Evolutionary conservation across 75 land plant species (phyloP).

Genomic region (Sequoia sempervirens): DNA sequence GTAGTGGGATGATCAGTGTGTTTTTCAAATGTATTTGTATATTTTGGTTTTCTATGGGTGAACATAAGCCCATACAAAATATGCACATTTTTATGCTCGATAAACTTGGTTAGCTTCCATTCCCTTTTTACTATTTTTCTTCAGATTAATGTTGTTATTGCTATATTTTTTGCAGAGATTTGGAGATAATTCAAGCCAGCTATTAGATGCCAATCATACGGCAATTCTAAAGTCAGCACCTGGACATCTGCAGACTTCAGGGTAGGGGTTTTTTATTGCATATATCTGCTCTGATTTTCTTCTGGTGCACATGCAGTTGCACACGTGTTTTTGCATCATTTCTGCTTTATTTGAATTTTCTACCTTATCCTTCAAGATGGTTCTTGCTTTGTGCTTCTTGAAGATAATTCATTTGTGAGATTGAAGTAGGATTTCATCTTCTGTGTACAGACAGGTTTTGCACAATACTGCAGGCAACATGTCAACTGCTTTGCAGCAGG

Average conservation of each 20-base stretch:
- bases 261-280: slow-evolving; percentile 13
- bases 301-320: neutral
- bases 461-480: slow-evolving; percentile 30
- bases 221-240: slow-evolving; percentile 45
- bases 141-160: neutral
- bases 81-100: slow-evolving; percentile 7
- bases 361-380: neutral
- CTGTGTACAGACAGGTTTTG: slow-evolving; percentile 30
- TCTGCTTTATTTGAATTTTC: neutral
- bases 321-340: neutral
- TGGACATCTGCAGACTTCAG: slow-evolving; percentile 32
- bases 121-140: neutral
- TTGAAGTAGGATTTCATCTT: neutral
- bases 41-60: slow-evolving; percentile 3
- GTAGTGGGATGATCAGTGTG: slow-evolving; percentile 18
- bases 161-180: slow-evolving; percentile 49
- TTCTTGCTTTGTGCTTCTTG: neutral
- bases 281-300: neutral
- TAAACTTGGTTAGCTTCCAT: neutral
- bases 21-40: neutral
- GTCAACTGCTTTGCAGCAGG: slow-evolving; percentile 44
- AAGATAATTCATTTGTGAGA: neutral
- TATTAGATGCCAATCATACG: slow-evolving; percentile 49
- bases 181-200: slow-evolving; percentile 52
- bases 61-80: neutral